Base-by-base conservation (phyloP, 495 filamentous ascomycete genomes). In the Melanomma pulvis-pyrius region DNA sequence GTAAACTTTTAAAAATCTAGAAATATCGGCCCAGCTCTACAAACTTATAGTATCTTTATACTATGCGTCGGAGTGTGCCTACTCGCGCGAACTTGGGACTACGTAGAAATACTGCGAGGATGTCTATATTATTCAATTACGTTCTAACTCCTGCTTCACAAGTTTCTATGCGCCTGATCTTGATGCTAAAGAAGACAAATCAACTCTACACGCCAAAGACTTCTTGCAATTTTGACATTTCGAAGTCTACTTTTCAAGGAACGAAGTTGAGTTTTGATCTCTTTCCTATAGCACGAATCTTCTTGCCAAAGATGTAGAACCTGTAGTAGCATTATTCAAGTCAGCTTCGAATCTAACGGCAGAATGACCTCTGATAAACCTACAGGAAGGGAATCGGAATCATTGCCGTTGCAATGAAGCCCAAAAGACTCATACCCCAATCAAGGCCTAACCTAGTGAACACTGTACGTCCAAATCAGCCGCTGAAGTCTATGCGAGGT, bases 361-460 rank as follows among this genome's bases (percentile, higher is more conserved):
- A 13, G 22, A 26, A 44, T 13, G 24, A 6, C 25, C 12, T n/a
- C 17, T 12, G 48, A 8, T 7, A 12, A 32, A 46, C 55, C 24
- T 59, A 53, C 48, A 72, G 21, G 24, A 41, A 69, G 1, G 70
- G 70, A 28, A 70, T 65, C 9, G 67, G 70, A n/a, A 72, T 46
- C 58, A 70, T 63, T 12, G 63, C 67, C 5, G 65, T 36, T 7
- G 61, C 55, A 11, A 72, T 51, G 30, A 72, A 72, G 19, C 53
- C 70, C 39, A 72, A 52, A 5, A 72, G 56, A 29, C 68, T 71
- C 60, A 60, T 62, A 2, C 70, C 70, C 70, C 70, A 72, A 22
- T 67, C 67, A 1, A 70, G 51, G 6, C 70, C 70, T 9, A 72
- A 46, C 13, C 41, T 58, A 8, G 24, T 29, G 59, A 54, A 72